Conservation (phyloP, 768 basidiomycete genomes). For the Suillus placidus region DNA sequence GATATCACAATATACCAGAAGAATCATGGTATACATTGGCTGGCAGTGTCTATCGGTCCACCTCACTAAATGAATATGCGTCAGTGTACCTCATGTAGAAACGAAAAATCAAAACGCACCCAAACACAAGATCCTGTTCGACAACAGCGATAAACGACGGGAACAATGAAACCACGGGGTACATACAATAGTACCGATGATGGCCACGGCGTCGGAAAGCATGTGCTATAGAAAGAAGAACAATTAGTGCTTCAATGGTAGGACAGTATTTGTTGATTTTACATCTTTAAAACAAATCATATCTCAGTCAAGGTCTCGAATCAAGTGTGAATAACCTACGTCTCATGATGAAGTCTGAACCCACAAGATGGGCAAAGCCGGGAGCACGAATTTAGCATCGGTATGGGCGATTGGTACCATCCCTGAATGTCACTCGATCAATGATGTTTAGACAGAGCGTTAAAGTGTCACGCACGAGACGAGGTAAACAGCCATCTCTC, state of each 20-base stretch:
- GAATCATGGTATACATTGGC: background rate
- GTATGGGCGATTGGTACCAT: constrained; percentile 95
- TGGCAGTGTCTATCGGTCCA: constrained; percentile 34
- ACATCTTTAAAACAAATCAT: constrained; percentile 37
- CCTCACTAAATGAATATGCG: constrained; percentile 24
- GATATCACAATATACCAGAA: background rate
- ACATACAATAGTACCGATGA: constrained; percentile 96
- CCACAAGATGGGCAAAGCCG: constrained; percentile 94
- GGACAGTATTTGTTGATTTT: constrained; percentile 19
- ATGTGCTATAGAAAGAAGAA: constrained; percentile 59
- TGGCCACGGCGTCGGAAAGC: constrained; percentile 92
- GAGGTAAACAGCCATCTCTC: constrained; percentile 98
- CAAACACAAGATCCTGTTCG: constrained; percentile 84
- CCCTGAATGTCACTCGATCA: constrained; percentile 44
- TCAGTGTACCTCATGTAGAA: background rate
- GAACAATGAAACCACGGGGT: constrained; percentile 10
- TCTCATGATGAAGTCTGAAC: constrained; percentile 98
- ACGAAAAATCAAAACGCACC: constrained; percentile 54
- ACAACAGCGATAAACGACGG: constrained; percentile 15
- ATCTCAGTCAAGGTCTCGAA: constrained; percentile 8
- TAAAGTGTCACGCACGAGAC: constrained; percentile 67
- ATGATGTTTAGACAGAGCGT: constrained; percentile 4
- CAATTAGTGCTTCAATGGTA: constrained; percentile 12
- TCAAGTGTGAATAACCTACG: constrained; percentile 48
- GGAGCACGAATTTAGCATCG: constrained; percentile 97